These are phyloP conservation scores for Arxiozyma slooffiae DNA, from an alignment of 1,139 yeast genomes.

Conservation along the genomic window DNA sequence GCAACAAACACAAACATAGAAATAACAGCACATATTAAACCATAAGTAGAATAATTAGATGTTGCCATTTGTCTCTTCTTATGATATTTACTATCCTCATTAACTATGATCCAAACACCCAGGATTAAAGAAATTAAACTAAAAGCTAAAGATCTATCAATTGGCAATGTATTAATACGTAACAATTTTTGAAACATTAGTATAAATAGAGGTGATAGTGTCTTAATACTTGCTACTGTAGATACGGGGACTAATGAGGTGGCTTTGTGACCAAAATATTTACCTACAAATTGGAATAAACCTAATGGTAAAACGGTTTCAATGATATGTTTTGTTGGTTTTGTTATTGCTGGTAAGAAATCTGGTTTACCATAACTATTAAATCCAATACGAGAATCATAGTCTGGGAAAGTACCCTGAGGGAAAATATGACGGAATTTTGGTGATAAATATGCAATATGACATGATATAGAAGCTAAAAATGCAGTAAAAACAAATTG, in stretches of 20 bases:
- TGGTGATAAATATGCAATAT: constrained; percentile 19
- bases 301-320: constrained; percentile 85
- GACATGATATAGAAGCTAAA: constrained; percentile 28
- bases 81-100: constrained; percentile 18
- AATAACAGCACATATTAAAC: constrained; percentile 65
- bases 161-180: constrained; percentile 46
- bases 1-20: constrained; percentile 83
- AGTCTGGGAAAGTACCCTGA: constrained; percentile 45
- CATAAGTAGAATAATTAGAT: constrained; percentile 43
- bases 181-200: constrained; percentile 64
- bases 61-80: neutral
- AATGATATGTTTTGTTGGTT: constrained; percentile 39
- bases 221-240: constrained; percentile 86
- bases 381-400: constrained; percentile 9
- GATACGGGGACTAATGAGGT: constrained; percentile 88
- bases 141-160: constrained; percentile 58
- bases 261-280: constrained; percentile 82
- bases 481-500: constrained; percentile 67
- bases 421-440: constrained; percentile 36
- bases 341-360: constrained; percentile 18
- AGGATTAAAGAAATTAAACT: constrained; percentile 44
- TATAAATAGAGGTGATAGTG: constrained; percentile 79
- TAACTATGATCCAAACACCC: constrained; percentile 32
- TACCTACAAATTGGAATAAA: constrained; percentile 82
- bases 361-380: neutral